A percentile compares a stretch with the other conserved stretches of the same genome.
Conservation (phyloP, 805 yeast genomes). For the Cyberlindnera sargentensis region DNA sequence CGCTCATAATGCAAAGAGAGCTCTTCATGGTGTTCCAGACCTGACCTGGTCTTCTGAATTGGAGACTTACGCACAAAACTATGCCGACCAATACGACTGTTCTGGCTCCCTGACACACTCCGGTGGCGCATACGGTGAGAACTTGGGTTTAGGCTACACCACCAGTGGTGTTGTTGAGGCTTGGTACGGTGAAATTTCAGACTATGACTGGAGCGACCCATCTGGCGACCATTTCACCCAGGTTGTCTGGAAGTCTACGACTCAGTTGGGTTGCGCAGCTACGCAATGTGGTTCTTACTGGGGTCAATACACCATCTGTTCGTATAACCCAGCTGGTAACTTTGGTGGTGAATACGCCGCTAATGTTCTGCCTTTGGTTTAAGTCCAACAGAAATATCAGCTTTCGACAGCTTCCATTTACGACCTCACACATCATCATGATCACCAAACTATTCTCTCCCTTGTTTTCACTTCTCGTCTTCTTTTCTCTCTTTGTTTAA, state of each 20-base stretch:
- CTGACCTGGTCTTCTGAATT: slow-evolving; percentile 44
- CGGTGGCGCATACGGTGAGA: slow-evolving; percentile 72
- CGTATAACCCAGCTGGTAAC: slow-evolving; percentile 74
- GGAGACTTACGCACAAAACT: slow-evolving; percentile 44
- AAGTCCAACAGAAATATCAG: not conserved
- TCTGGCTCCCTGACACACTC: slow-evolving; percentile 61
- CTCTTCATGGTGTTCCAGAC: slow-evolving; percentile 35
- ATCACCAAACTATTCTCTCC: not conserved
- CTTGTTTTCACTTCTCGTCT: not conserved
- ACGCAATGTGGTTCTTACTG: slow-evolving; percentile 49
- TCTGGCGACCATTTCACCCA: slow-evolving; percentile 81
- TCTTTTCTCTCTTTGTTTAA: not conserved
- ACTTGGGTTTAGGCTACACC: slow-evolving; percentile 68
- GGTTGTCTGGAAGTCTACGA: slow-evolving; percentile 67
- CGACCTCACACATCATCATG: not conserved
- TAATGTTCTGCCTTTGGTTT: slow-evolving; percentile 21
- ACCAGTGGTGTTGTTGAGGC: slow-evolving; percentile 53
- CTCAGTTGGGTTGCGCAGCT: slow-evolving; percentile 70
- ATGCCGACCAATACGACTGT: slow-evolving; percentile 49
- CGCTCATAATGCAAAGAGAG: slow-evolving; percentile 46
- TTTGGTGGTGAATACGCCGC: slow-evolving; percentile 42
- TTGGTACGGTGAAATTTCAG: slow-evolving; percentile 65
- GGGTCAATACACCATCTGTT: slow-evolving; percentile 66
- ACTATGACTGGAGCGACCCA: slow-evolving; percentile 47
- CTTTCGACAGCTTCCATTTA: not conserved